Base-by-base conservation (phyloP, 257 asterid genomes). In the Knoxia roxburghii region DNA sequence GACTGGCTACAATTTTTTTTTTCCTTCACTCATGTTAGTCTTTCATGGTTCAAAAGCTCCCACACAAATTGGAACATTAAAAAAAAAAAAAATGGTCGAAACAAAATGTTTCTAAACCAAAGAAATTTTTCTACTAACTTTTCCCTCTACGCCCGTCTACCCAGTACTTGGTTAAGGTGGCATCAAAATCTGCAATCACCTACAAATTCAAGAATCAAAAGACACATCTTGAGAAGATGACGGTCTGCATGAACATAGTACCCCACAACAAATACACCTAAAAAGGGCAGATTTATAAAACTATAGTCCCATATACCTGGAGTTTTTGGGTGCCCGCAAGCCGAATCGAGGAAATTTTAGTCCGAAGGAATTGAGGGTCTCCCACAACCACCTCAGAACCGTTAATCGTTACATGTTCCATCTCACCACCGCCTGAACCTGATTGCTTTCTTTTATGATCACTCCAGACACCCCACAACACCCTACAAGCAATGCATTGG, bases 101-200 rank as follows among this genome's bases (percentile, higher is more conserved):
- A 37, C 41, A 37, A 37, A 51, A 32, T 29, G 5, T 24, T 69
- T 40, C 45, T 26, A 71, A 21, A 63, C 33, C n/a, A 51, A 48
- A 48, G 40, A 33, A 48, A 55, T 56, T 18, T 29, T 57, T 55
- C 54, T 59, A 78, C 91, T 64, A 84, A 91, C 98, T 84, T 56
- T 85, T 86, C 72, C 98, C 98, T 70, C 98, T 85, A 69, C 75
- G 84, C 33, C 98, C 98, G 61, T 85, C 81, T 7, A 91, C 56
- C 94, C 88, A 64, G 62, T 83, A 91, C 81, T 81, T 89, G 48
- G 96, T 91, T 51, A 91, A 79, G 20, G 98, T 91, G 71, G 83
- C 94, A 77, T 91, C 98, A 73, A 91, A 91, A 83, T 91, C 98
- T 51, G 96, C 98, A 85, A 91, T 65, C 0, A 72, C 72, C 76